Evolutionary conservation across 2,329 filamentous ascomycete genomes (phyloP), one percentile per base, ranked within the genome.

Genomic region (Colletotrichum limetticola): DNA sequence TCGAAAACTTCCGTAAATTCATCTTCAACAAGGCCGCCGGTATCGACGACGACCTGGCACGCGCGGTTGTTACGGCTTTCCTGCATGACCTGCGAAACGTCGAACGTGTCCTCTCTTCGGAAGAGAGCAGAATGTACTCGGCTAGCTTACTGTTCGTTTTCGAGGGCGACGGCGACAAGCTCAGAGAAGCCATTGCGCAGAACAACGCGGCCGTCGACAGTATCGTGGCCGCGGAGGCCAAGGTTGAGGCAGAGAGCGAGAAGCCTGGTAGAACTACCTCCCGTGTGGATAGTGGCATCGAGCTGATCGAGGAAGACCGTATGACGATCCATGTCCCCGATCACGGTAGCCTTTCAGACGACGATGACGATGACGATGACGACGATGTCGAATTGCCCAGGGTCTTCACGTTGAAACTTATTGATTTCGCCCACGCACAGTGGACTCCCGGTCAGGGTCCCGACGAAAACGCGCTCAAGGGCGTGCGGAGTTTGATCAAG

Each of bases 361-460:
- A 66, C 28, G 67, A 60, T 7, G 82, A 83, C 0, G 67, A 60
- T 7, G 82, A 83, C 0, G 56, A 68, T 1, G 82, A 83, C 0
- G 80, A 81, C 1, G 82, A 85, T 1, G 85, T 86, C 2, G 85
- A 76, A 19, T 74, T 85, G 12, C 93, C 93, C 0, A 92, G 92
- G 77, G 90, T 97, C 56, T 94, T 93, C 78, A 89, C 91, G 14
- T 87, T 98, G 62, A 97, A 96, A 80, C 87, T 99, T 75, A 99
- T 99, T 77, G 97, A 99, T 82, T 99, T 99, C 87, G 97, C 97
- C 1, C 97, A 99, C 82, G 97, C 97, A 12, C 85, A 87, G 62
- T 98, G 93, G 92, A 93, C 91, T 1, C 93, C 94, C 0, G 94
- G 95, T 1, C 84, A 93, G 78, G 96, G 96, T 0, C 92, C 93